Evolutionary conservation across 768 basidiomycete species (phyloP), one percentile per base, ranked within the genome.

Genomic region (Leucocoprinus sp.): DNA sequence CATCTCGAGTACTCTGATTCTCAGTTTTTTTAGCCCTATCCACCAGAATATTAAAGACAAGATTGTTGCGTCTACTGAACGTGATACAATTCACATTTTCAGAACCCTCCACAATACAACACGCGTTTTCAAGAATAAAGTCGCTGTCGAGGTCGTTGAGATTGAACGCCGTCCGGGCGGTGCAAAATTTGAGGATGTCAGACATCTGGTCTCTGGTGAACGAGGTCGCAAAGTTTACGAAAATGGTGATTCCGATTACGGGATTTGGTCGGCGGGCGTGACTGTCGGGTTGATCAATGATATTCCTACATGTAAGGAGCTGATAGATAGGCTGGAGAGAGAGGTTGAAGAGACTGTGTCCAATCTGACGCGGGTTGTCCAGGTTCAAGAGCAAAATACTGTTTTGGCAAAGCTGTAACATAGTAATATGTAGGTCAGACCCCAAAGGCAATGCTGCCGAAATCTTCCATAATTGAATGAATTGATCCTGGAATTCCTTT

Each of bases 1-100:
- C 18, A 22, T n/a, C 31, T 42, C 84, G 40, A 80, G 85, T 11
- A 88, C 90, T 43, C 92, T 93, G 60, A 74, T 84, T 27, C 35
- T n/a, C 43, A 37, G 6, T 39, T 22, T 28, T 9, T 44, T 39
- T 42, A 86, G 86, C 44, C 82, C 87, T 11, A 89, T 93, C 44
- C 93, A 95, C 60, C 74, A 84, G 49, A 84, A 80, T 51, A 88
- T 97, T 72, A 96, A 97, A 61, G 73, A 92, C 43, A 85, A 78
- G 62, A 95, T 96, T 37, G 83, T 96, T 27, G 70, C 76, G 11
- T 83, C 90, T 9, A 80, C 74, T 0, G 93, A 96, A 60, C 73
- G 74, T 44, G 88, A 92, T 60, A 91, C 91, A 0, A 60, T 85
- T 2, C 92, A 93, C 62, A 93, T 96, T 54, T 92, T 96, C 72